These are phyloP conservation scores for Pneumocystis sp. DNA, from an alignment of 1,139 yeast species.

Conservation along the genomic window DNA sequence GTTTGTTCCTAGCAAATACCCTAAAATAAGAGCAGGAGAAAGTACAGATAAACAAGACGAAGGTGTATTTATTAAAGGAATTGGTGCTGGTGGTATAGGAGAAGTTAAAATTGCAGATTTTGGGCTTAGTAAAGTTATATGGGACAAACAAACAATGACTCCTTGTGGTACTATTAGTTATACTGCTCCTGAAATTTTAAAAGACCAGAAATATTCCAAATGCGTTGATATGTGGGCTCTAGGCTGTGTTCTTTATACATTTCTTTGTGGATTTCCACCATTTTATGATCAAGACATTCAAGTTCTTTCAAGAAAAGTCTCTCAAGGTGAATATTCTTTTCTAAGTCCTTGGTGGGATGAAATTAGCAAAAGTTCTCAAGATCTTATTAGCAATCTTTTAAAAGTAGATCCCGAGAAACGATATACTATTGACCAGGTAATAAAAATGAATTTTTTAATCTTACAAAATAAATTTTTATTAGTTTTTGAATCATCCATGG, in stretches of 20 bases:
- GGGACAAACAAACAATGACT: conserved; percentile 54
- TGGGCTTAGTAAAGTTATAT: conserved; percentile 76
- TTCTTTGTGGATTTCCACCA: conserved; percentile 91
- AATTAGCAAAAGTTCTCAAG: conserved; percentile 61
- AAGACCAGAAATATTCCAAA: conserved; percentile 71
- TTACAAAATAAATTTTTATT: conserved; percentile 24
- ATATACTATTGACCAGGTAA: conserved; percentile 43
- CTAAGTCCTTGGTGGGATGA: conserved; percentile 97
- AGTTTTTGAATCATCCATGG: conserved; percentile 75
- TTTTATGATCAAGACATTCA: conserved; percentile 81
- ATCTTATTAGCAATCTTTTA: conserved; percentile 56
- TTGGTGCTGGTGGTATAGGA: conserved; percentile 89
- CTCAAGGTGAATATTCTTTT: conserved; percentile 69
- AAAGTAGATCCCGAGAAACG: conserved; percentile 72
- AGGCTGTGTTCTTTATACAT: conserved; percentile 81
- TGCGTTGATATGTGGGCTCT: conserved; percentile 94
- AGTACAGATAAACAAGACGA: conserved; percentile 70
- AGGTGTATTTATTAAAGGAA: conserved; percentile 58
- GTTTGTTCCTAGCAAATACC: conserved; percentile 37
- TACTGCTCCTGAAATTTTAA: conserved; percentile 89
- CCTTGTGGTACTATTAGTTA: conserved; percentile 87
- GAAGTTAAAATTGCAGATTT: conserved; percentile 78
- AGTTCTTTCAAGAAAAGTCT: conserved; percentile 65
- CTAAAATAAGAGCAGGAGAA: conserved; percentile 50
- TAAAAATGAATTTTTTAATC: neutral